Conservation (phyloP, 768 basidiomycete species). For the Serpula lacrymans region DNA sequence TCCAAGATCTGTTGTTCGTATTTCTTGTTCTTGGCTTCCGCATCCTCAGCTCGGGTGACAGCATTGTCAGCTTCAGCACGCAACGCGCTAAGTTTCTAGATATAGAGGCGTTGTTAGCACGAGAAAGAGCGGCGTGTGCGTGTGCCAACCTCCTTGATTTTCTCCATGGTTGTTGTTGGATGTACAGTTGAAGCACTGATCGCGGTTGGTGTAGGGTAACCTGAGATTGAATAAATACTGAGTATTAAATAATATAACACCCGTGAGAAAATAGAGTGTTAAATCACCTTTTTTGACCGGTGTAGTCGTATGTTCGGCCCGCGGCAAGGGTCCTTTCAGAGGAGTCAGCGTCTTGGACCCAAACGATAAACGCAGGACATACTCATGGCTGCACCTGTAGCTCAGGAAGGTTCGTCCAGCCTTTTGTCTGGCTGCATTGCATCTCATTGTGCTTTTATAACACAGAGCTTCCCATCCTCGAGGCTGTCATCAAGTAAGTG, state of each 20-base stretch:
- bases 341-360: not conserved
- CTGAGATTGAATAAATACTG: too few relatives aligned
- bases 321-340: constrained; percentile 1
- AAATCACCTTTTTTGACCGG: too few relatives aligned
- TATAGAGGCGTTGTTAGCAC: constrained; percentile 4
- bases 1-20: constrained; percentile 68
- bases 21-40: constrained; percentile 81
- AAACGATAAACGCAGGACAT: not conserved
- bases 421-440: constrained; percentile 13
- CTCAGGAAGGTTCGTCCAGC: constrained; percentile 66
- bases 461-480: constrained; percentile 89
- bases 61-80: constrained; percentile 85
- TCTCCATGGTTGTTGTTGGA: constrained; percentile 37
- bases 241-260: too few relatives aligned
- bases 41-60: constrained; percentile 77
- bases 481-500: constrained; percentile 83
- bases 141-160: constrained; percentile 41
- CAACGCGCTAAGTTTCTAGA: constrained; percentile 71
- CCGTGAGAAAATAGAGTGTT: too few relatives aligned
- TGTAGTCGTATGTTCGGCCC: not conserved
- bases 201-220: too few relatives aligned
- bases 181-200: constrained; percentile 6
- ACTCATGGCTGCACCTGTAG: constrained; percentile 64
- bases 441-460: constrained; percentile 21
- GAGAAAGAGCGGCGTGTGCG: not conserved